Base-by-base conservation (phyloP, 2,329 filamentous ascomycete genomes). In the Thelonectria blattea region DNA sequence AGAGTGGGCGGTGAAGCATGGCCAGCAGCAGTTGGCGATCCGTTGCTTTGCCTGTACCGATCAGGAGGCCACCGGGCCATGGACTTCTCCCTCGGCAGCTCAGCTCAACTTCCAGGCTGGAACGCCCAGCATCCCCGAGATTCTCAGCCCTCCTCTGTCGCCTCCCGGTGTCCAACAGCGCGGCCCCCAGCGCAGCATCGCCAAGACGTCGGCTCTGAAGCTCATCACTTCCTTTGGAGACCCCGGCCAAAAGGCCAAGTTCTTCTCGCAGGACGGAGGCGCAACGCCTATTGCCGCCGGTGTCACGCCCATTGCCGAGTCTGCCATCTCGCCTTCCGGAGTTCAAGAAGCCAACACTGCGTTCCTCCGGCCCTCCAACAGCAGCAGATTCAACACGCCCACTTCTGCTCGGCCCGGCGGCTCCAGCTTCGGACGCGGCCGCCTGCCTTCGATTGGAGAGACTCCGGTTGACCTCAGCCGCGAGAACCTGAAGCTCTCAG, bases 31-130 rank as follows among this genome's bases (percentile, higher is more conserved):
- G 69, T 81, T 99, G 47, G 95, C 95, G 17, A 95, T 97, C 50
- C 85, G 93, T 70, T 98, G 90, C 76, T 97, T 97, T 74, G 92
- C 94, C 50, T 97, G 94, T 74, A 95, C 92, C 17, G 92, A 91
- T 22, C 83, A 90, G 18, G 93, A 97, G 73, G 90, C 91, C 0
- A 88, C 90, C 0, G 92, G 95, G 73, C 90, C 92, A 1, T 97
- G 93, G 93, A 86, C 89, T 18, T 96, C 93, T 9, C 93, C 94
- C 10, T 89, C 91, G 3, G 91, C 92, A 65, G 84, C 74, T 66
- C 88, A 82, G 68, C 76, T 88, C 43, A 84, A 78, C 63, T 86
- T 86, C 72, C 80, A 84, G 65, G 81, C 76, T 66, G 78, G 85
- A 56, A 77, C 77, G 24, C 76, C 88, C 20, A 82, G 78, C 60